Base-by-base conservation (phyloP, 805 yeast genomes). In the Schwanniomyces pseudopolymorphus region DNA sequence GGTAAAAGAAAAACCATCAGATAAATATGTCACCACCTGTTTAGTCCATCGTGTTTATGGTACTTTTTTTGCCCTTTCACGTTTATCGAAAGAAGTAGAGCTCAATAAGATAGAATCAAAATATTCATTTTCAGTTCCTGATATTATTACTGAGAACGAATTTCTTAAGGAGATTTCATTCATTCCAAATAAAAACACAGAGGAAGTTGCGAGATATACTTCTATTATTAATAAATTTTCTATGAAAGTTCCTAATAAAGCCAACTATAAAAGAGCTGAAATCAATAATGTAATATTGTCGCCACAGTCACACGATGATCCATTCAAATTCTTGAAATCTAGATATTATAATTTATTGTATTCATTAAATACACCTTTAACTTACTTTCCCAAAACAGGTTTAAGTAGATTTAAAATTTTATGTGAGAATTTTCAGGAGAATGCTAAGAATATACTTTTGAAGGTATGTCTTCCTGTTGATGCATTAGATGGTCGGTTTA, bases 371-470 rank as follows among this genome's bases (percentile, higher is more conserved):
- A 72, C 70, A 1, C 77, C 78, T 1, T 57, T 73, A 37, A 67
- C 64, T 37, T 73, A 73, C 50, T 72, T 65, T 40, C 66, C 69
- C 9, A 81, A 81, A 51, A 78, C 84, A 0, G 74, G 79, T 4
- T 59, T 81, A 33, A 59, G 76, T 10, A 60, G 84, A 43, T 60
- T 80, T 42, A 67, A 61, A 40, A 71, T 71, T 19, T 57, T 81
- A 51, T 77, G 81, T 47, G 50, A 51, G 2, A 50, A 58, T 25
- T 61, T 65, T 16, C 45, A 49, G 11, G 45, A 47, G 2, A 41
- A 31, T 2, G 47, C 58, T 17, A 44, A 47, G 7, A 62, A 61
- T 17, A 58, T 46, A 3, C 49, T 81, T 3, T 49, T 52, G 13
- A 57, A 63, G 17, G 51, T 75, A 24, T 50, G 66, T 2, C 48